Conservation (phyloP, 2,329 filamentous ascomycete genomes). For the Fusarium sp. region DNA sequence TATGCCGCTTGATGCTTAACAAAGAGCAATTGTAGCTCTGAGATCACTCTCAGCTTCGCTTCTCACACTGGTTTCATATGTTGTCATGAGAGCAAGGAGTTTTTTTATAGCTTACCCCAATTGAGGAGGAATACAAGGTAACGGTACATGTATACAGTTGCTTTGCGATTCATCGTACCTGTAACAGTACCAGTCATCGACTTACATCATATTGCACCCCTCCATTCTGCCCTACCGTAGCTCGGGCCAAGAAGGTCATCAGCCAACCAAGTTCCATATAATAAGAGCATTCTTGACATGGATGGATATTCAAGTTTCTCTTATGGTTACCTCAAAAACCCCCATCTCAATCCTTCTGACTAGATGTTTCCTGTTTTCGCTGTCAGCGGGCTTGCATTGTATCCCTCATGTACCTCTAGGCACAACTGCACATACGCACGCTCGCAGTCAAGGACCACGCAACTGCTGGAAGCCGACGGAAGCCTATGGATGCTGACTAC, state of each 20-base stretch:
- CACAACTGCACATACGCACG: slow-evolving; percentile 8
- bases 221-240: slow-evolving; percentile 21
- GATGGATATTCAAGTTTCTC: neutral
- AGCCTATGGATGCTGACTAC: slow-evolving; percentile 20
- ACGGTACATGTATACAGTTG: neutral
- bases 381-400: slow-evolving; percentile 5
- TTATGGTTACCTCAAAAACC: neutral
- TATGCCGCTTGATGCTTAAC: neutral
- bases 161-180: slow-evolving; percentile 6
- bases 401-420: slow-evolving; percentile 1
- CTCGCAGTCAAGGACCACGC: slow-evolving; percentile 5
- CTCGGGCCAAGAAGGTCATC: neutral
- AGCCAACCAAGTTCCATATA: slow-evolving; percentile 6
- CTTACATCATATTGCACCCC: slow-evolving; percentile 24
- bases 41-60: neutral
- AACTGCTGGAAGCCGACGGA: slow-evolving; percentile 22
- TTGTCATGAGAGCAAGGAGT: neutral
- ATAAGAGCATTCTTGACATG: neutral
- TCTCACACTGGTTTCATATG: neutral
- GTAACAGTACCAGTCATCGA: neutral
- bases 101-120: neutral
- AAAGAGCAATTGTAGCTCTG: neutral
- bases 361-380: neutral
- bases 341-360: neutral
- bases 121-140: neutral